A percentile compares a stretch with the other conserved stretches of the same genome.
Evolutionary conservation across 2,329 filamentous ascomycete species (phyloP).

Genomic region (Fusarium zealandicum): DNA sequence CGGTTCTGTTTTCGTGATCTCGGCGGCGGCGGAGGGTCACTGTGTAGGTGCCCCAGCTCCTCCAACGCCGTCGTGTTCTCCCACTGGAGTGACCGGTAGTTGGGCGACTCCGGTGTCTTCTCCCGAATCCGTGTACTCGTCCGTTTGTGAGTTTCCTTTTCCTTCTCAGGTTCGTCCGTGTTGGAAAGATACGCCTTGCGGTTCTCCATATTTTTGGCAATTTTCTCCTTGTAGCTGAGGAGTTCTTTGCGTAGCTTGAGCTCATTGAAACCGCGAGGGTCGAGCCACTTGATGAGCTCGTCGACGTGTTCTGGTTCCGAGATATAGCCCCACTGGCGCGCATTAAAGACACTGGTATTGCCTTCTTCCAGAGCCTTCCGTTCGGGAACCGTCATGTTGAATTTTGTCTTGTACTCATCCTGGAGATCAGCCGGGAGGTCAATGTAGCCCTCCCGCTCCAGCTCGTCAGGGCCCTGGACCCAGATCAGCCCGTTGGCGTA

Average conservation of each 20-base stretch:
- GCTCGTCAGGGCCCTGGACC: slow-evolving; percentile 92
- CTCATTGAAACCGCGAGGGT: slow-evolving; percentile 86
- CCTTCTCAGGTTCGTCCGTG: slow-evolving; percentile 47
- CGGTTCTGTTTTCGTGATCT: slow-evolving; percentile 59
- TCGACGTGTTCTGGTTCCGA: slow-evolving; percentile 82
- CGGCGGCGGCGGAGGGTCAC: slow-evolving; percentile 60
- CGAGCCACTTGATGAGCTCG: slow-evolving; percentile 84
- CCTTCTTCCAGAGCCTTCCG: slow-evolving; percentile 89
- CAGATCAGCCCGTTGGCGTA: slow-evolving; percentile 96
- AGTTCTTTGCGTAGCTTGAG: slow-evolving; percentile 88
- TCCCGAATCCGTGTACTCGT: slow-evolving; percentile 57
- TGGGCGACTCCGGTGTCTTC: slow-evolving; percentile 55
- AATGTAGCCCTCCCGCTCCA: slow-evolving; percentile 86
- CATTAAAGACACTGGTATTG: slow-evolving; percentile 75
- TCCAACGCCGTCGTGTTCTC: slow-evolving; percentile 64
- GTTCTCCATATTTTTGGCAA: slow-evolving; percentile 80
- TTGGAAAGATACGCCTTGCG: slow-evolving; percentile 72
- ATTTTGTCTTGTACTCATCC: slow-evolving; percentile 77
- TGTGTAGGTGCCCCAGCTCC: slow-evolving; percentile 65
- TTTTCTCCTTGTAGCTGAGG: slow-evolving; percentile 75
- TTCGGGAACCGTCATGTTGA: slow-evolving; percentile 83
- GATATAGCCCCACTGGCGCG: slow-evolving; percentile 89
- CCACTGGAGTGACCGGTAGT: slow-evolving; percentile 61
- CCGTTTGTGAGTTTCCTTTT: slow-evolving; percentile 50
- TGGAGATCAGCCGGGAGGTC: slow-evolving; percentile 76